phyloP scores from a whole-genome alignment of 805 yeast genomes.

The Kockiozyma suomiensis region DNA sequence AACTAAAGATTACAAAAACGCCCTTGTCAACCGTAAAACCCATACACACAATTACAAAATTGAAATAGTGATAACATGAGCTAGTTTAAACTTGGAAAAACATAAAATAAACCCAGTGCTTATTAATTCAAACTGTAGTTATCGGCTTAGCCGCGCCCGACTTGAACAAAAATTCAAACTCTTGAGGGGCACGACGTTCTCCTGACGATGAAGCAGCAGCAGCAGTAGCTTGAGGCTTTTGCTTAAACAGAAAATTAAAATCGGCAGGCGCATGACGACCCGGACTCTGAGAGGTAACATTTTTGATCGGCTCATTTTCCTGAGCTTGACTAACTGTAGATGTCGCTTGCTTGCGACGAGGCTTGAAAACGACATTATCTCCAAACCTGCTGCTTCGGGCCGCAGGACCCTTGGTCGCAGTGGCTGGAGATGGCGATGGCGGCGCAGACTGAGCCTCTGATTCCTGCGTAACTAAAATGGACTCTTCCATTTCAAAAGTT shows the following conservation, averaged over 20 bases:
- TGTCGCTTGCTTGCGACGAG: conserved; percentile 22
- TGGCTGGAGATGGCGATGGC: conserved; percentile 1
- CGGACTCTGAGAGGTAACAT: neutral
- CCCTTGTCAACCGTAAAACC: too few relatives aligned
- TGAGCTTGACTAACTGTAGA: neutral
- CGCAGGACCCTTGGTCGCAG: neutral
- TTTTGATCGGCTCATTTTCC: conserved; percentile 4
- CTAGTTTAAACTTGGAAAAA: neutral
- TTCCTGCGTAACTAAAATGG: neutral
- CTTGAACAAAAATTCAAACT: conserved; percentile 18
- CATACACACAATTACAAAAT: neutral
- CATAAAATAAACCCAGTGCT: neutral
- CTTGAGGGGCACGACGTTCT: conserved; percentile 16
- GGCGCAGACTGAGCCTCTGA: neutral
- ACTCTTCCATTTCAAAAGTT: conserved; percentile 1
- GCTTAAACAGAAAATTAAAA: conserved; percentile 18
- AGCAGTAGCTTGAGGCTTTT: neutral
- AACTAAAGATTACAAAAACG: neutral
- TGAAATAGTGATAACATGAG: neutral
- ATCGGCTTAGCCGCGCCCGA: neutral
- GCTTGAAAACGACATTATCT: conserved; percentile 26
- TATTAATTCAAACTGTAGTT: neutral
- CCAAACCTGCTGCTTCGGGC: conserved; percentile 18
- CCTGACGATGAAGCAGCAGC: neutral
- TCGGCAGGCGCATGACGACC: conserved; percentile 24